Percentiles rank a stretch among this genome's conserved stretches.
Conservation (phyloP, 371 early-diverging fungal genomes). For the Mortierella sp. region DNA sequence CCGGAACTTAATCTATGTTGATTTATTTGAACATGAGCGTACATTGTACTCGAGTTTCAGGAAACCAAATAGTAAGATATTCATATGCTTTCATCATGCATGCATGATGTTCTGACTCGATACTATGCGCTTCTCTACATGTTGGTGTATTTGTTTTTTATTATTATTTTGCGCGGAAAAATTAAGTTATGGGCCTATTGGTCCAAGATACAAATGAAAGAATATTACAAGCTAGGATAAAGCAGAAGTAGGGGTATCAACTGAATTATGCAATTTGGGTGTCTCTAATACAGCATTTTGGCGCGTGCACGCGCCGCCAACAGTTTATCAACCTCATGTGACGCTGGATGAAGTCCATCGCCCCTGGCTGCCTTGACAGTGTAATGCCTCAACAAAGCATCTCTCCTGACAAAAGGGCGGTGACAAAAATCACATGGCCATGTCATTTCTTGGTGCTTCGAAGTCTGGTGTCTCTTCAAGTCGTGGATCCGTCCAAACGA, state of each 20-base stretch:
- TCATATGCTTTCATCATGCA: no score
- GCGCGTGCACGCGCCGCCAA: slow-evolving; percentile 50
- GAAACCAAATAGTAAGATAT: no score
- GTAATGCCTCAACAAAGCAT: slow-evolving; percentile 50
- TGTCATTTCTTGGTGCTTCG: slow-evolving; percentile 56
- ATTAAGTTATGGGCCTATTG: no score
- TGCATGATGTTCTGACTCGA: no score
- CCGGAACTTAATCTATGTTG: no score
- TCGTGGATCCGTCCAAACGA: slow-evolving; percentile 56
- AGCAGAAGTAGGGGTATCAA: not conserved
- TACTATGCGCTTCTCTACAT: no score
- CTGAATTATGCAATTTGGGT: not conserved
- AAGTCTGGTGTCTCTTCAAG: slow-evolving; percentile 50
- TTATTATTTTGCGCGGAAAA: no score
- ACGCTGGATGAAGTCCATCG: slow-evolving; percentile 51
- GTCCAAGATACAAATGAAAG: no score
- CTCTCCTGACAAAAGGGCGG: slow-evolving; percentile 51
- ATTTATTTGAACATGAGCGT: no score
- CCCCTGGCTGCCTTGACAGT: slow-evolving; percentile 55
- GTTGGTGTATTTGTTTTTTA: no score
- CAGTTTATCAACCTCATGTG: slow-evolving; percentile 44
- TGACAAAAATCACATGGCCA: slow-evolving; percentile 57
- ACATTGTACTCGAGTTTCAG: no score
- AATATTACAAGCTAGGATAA: no score
- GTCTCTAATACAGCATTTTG: slow-evolving; percentile 39